These are phyloP conservation scores for Dictyostelium capitatum DNA, from an alignment of 78 protist species.

Conservation along the genomic window DNA sequence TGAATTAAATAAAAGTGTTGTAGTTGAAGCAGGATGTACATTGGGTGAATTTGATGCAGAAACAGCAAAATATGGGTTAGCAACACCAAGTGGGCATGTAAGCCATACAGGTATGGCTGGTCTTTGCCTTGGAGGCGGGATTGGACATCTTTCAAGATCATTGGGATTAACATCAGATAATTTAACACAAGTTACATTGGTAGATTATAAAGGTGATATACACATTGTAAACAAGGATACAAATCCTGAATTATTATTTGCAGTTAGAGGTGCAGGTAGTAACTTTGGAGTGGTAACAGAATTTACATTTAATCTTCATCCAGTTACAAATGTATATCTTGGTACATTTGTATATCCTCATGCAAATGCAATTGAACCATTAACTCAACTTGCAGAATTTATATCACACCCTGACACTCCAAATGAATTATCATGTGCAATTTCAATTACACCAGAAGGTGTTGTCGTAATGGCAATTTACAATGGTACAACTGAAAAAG, in stretches of 20 bases:
- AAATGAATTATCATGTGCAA: constrained; percentile 28
- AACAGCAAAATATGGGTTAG: constrained; percentile 11
- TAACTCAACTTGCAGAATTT: not conserved
- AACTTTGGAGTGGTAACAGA: constrained; percentile 55
- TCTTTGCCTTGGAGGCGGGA: constrained; percentile 60
- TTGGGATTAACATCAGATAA: constrained; percentile 38
- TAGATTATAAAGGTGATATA: constrained; percentile 15
- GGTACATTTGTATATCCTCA: constrained; percentile 29
- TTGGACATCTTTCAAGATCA: constrained; percentile 40
- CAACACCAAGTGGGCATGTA: constrained; percentile 31
- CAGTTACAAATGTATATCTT: not conserved
- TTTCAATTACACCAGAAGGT: constrained; percentile 43
- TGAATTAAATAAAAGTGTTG: not conserved
- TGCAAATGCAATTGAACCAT: not conserved
- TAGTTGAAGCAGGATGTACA: constrained; percentile 21
- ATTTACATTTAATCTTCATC: constrained; percentile 16
- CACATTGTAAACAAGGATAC: not conserved
- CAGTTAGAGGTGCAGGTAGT: constrained; percentile 59
- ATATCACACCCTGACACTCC: not conserved
- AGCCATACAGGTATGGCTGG: constrained; percentile 61
- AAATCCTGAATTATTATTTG: constrained; percentile 37
- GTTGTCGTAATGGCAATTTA: constrained; percentile 5
- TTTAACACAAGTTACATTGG: constrained; percentile 15
- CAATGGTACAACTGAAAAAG: not conserved
- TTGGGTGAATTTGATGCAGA: constrained; percentile 47